Evolutionary conservation across 176 grass and related monocot genomes (phyloP), one percentile per base, ranked within the genome.

Genomic region (Zea mays): DNA sequence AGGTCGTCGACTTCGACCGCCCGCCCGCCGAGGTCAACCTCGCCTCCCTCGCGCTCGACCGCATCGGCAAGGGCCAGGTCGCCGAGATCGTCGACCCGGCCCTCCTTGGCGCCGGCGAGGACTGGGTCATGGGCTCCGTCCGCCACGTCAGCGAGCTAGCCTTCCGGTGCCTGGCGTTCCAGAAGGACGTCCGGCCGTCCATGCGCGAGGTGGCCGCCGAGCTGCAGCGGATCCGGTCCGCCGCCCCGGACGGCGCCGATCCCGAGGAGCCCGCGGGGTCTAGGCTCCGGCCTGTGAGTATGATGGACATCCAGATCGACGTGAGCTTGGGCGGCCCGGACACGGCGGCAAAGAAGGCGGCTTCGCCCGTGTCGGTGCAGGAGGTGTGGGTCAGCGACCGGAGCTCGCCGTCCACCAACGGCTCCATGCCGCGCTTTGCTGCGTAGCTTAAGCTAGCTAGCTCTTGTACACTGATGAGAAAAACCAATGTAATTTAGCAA

Each of bases 151-250:
- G 92, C 67, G 92, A 99, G 85, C 64, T 99, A 12, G 96, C 96
- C 1, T 99, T 95, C 69, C 85, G 90, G 35, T 99, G 96, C 52
- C 92, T 99, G 2, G 92, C 91, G 12, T 99, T 99, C 73, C 79
- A 89, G 33, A 92, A 90, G 82, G 92, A 95, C 38, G 87, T 82
- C 68, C 72, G 96, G 56, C 96, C 96, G 50, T 45, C 62, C 50
- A 99, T 99, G 96, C 80, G 63, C 54, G 96, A 99, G 87, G 96
- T 95, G 56, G 85, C 87, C 19, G 81, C 78, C 36, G 92, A 95
- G 49, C 71, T 95, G 20, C 17, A 76, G 21, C 63, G 15, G 67
- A 81, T 99, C 75, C 84, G 78, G 50, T 71, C 8, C 60, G 78
- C 55, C n/a, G 72, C 71, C 10, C 50, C 0, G 40, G 34, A 43